Base-by-base conservation (phyloP, 768 basidiomycete genomes). In the Trichaptum fuscoviolaceum region DNA sequence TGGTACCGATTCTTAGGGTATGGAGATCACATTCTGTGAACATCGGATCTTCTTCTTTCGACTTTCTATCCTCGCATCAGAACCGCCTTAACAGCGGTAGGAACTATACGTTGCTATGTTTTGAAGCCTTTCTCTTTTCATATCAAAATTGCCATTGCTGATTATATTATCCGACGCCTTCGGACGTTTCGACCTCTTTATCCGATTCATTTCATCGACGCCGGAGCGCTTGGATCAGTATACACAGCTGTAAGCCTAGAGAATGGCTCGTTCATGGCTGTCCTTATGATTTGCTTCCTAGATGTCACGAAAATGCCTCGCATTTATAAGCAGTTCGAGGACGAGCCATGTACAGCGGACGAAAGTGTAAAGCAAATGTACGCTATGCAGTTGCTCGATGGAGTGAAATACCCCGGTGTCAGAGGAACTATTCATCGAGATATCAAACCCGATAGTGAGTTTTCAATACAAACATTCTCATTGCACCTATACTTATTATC, bases 211-310 rank as follows among this genome's bases (percentile, higher is more conserved):
- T 98, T 98, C 79, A 98, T 99, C 71, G 97, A 96, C 63, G 89
- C 95, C n/a, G 97, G 97, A 18, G 96, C 97, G 10, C 98, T 97
- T 76, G 97, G 97, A 25, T 96, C 93, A n/a, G 97, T 99, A n/a
- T 99, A 99, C 75, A 86, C 95, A 62, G 97, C 96, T 20, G 91
- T 98, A 77, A 99, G 99, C 75, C 83, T 99, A 65, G 97, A 99
- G 74, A 90, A 92, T 0, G 94, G 96, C 60, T 91, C 92, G 58
- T 87, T 98, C 68, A 98, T 99, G 95, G 97, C 97, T 9, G 97
- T 98, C 72, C 99, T 99, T 79, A 96, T 99, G 80, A 95, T 99
- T 75, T 93, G 95, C 67, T 96, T 96, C 76, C 95, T 96, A 74
- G 96, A 98, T 75, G 80, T 96, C 15, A 88, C 93, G 6, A 93